Conservation (phyloP, 2,329 filamentous ascomycete species). For the Fusarium xylarioides region DNA sequence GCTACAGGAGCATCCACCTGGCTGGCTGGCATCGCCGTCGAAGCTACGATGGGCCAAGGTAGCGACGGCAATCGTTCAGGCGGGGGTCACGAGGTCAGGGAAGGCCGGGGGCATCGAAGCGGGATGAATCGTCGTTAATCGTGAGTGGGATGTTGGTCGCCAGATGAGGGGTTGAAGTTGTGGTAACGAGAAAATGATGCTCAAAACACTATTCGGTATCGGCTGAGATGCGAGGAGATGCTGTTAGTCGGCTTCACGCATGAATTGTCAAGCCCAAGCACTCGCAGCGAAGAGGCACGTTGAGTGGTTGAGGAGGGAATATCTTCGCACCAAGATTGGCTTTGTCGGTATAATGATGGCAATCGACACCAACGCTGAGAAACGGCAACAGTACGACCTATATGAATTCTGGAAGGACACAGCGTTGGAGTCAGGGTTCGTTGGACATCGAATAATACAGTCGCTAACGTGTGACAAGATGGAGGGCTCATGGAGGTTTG, state of each 20-base stretch:
- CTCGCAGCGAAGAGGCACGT: slow-evolving; percentile 26
- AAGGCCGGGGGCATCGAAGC: slow-evolving; percentile 37
- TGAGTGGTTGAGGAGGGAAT: slow-evolving; percentile 25
- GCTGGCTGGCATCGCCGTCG: slow-evolving; percentile 51
- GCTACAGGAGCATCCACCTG: slow-evolving; percentile 53
- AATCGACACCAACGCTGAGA: slow-evolving; percentile 27
- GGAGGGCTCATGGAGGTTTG: slow-evolving; percentile 43
- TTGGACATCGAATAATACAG: slow-evolving; percentile 35
- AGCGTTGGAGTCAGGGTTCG: slow-evolving; percentile 28
- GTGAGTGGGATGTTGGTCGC: slow-evolving; percentile 22
- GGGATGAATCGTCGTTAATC: slow-evolving; percentile 26
- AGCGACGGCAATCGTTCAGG: slow-evolving; percentile 27
- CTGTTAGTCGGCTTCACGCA: slow-evolving; percentile 33
- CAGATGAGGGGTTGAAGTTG: slow-evolving; percentile 14
- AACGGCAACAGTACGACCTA: slow-evolving; percentile 22
- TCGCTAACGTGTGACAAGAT: slow-evolving; percentile 35
- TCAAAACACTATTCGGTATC: slow-evolving; percentile 11
- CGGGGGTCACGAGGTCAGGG: slow-evolving; percentile 35
- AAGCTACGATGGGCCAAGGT: slow-evolving; percentile 25
- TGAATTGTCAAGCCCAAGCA: slow-evolving; percentile 29
- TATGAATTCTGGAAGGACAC: slow-evolving; percentile 29
- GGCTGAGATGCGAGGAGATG: slow-evolving; percentile 21
- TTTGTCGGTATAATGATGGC: slow-evolving; percentile 15
- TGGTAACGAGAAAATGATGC: slow-evolving; percentile 7
- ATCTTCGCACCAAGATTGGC: slow-evolving; percentile 29